These are phyloP conservation scores for Mycothermus thermophilus DNA, from an alignment of 495 filamentous ascomycete genomes.

Conservation along the genomic window DNA sequence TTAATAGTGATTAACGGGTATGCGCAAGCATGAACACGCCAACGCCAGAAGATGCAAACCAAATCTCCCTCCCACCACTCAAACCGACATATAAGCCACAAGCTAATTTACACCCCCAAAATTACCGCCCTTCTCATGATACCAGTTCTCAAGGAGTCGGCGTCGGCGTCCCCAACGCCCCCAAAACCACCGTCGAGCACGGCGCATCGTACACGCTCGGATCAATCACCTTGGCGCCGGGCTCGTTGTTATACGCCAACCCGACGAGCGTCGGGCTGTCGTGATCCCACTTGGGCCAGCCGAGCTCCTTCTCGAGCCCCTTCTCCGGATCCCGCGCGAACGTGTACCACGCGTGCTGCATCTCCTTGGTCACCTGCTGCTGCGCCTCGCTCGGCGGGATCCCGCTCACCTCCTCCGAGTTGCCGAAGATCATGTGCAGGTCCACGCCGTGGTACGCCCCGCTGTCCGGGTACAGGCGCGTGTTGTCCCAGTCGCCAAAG, in stretches of 20 bases:
- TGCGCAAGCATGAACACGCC: too few relatives aligned
- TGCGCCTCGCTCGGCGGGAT: constrained; percentile 16
- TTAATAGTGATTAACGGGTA: too few relatives aligned
- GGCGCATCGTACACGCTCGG: neutral
- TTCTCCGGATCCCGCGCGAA: constrained; percentile 20
- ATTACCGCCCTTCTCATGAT: too few relatives aligned
- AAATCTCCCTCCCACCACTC: too few relatives aligned
- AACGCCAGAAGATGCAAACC: too few relatives aligned
- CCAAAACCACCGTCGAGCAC: neutral
- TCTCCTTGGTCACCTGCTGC: constrained; percentile 14
- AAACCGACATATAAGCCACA: too few relatives aligned
- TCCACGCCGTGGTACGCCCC: constrained; percentile 40
- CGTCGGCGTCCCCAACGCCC: too few relatives aligned
- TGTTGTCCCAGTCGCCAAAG: constrained; percentile 30
- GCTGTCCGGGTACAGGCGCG: constrained; percentile 19
- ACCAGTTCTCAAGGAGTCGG: too few relatives aligned
- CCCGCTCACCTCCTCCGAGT: constrained; percentile 25
- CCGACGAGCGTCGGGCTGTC: neutral
- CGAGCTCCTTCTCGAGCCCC: constrained; percentile 2
- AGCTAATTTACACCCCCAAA: too few relatives aligned
- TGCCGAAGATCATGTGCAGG: constrained; percentile 35
- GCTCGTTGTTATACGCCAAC: neutral
- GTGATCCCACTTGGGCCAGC: constrained; percentile 3
- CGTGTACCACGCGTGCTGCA: constrained; percentile 29
- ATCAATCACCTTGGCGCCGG: neutral